Evolutionary conservation across 768 basidiomycete species (phyloP).

Genomic region (Tulasnella sp.): DNA sequence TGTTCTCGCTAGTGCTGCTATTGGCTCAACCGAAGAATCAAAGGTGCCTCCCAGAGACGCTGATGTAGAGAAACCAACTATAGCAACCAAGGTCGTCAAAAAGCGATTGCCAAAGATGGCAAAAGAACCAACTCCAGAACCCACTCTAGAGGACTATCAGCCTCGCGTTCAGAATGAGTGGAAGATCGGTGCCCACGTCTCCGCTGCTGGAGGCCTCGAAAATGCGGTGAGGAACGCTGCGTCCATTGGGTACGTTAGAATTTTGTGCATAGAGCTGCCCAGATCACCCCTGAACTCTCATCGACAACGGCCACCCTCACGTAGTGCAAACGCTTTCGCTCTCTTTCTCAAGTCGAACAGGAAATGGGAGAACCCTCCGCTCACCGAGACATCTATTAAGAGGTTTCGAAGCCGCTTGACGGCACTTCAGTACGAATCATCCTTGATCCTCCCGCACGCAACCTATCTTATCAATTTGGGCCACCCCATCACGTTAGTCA

Average conservation of each 20-base stretch:
- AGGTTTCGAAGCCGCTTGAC: conserved; percentile 52
- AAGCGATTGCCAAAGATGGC: neutral
- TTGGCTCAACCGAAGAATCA: too few relatives aligned
- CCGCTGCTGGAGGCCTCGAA: conserved; percentile 68
- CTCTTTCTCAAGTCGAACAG: conserved; percentile 77
- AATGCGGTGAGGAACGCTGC: conserved; percentile 61
- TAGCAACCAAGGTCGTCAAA: too few relatives aligned
- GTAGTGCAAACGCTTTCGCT: conserved; percentile 74
- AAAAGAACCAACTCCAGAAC: conserved; percentile 16
- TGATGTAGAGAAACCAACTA: too few relatives aligned
- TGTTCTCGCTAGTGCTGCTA: too few relatives aligned
- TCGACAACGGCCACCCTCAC: too few relatives aligned
- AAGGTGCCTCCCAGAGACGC: too few relatives aligned
- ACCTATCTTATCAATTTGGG: conserved; percentile 79
- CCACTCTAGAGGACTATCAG: conserved; percentile 25
- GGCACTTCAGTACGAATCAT: conserved; percentile 47
- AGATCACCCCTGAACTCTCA: too few relatives aligned
- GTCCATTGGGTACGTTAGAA: conserved; percentile 43
- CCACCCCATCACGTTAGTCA: conserved; percentile 58
- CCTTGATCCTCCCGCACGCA: conserved; percentile 69
- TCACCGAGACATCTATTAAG: conserved; percentile 40
- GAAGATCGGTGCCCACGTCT: conserved; percentile 80
- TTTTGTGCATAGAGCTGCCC: neutral
- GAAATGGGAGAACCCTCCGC: conserved; percentile 59
- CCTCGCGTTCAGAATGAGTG: conserved; percentile 32